Evolutionary conservation across 345 rosid genomes (phyloP).

Genomic region (Heritiera littoralis): DNA sequence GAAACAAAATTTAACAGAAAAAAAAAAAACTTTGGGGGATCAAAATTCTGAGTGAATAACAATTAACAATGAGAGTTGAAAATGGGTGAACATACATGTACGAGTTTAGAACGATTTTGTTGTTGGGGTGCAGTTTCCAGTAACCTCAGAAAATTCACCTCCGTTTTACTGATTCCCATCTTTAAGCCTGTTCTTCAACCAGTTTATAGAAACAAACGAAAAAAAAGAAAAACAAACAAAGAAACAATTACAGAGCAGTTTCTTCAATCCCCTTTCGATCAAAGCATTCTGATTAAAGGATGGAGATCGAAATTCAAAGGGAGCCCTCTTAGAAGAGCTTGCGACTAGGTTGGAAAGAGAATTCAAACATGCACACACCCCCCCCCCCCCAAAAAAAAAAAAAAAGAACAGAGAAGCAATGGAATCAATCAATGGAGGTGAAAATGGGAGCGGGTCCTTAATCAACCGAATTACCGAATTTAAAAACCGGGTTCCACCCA

Average conservation of each 20-base stretch:
- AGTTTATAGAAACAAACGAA: background rate
- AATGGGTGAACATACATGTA: conserved; percentile 50
- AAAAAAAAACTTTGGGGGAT: no score
- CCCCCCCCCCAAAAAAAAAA: no score
- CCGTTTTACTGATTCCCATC: conserved; percentile 80
- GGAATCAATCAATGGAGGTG: no score
- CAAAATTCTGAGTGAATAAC: background rate
- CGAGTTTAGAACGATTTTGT: conserved; percentile 70
- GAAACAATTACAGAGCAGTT: background rate
- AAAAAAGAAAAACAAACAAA: background rate
- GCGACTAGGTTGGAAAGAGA: no score
- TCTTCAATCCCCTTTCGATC: background rate
- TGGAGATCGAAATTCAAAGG: background rate
- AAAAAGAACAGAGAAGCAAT: no score
- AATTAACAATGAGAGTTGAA: background rate
- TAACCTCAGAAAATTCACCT: conserved; percentile 71
- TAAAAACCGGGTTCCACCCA: no score
- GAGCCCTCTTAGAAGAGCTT: background rate
- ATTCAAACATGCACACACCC: no score
- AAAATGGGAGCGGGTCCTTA: no score
- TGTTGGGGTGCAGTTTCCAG: conserved; percentile 76
- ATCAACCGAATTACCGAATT: no score
- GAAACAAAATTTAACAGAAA: no score
- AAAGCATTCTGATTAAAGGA: background rate
- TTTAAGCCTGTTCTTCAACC: conserved; percentile 4